Evolutionary conservation across 2,329 filamentous ascomycete genomes (phyloP), one percentile per base, ranked within the genome.

Genomic region (Metarhizium anisopliae): DNA sequence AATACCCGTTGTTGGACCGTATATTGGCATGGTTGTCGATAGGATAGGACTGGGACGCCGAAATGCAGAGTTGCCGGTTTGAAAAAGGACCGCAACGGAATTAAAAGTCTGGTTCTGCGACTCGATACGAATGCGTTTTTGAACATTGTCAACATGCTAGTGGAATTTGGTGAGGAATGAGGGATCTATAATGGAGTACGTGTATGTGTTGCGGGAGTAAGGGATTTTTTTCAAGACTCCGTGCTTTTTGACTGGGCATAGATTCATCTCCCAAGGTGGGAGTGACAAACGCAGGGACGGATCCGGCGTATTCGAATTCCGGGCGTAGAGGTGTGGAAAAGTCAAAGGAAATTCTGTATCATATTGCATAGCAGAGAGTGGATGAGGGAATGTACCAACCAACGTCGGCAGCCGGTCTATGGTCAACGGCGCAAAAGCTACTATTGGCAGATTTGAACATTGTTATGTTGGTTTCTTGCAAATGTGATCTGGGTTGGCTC

Each of bases 1-100:
- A 59, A 74, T 95, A 11, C 93, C 94, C 0, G 79, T 96, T 7
- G 77, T 97, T 6, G 93, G 93, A 3, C 90, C 92, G 4, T 95
- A 92, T 65, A 87, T 96, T 66, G 88, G 89, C 57, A 75, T 82
- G 61, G 79, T 78, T 3, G 78, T 95, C 59, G 89, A 95, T 67
- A 82, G 84, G 62, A 67, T 84, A 60, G 86, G 89, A 0, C 73
- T 89, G 42, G 83, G 83, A 32, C 78, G 85, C 64, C 81, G 86
- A 62, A 92, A 91, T 66, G 81, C 84, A 42, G 89, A 94, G 66
- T 71, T 95, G 64, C 89, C 87, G 50, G 89, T 92, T 61, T 92
- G 74, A 81, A 58, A 3, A 16, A 5, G 52, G 7, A 20, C 32
- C 25, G 32, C 25, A n/a, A 30, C 36, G 38, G 7, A 30, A 20